Base-by-base conservation (phyloP, 1,284 basidiomycete genomes). In the Sporisorium scitamineum region DNA sequence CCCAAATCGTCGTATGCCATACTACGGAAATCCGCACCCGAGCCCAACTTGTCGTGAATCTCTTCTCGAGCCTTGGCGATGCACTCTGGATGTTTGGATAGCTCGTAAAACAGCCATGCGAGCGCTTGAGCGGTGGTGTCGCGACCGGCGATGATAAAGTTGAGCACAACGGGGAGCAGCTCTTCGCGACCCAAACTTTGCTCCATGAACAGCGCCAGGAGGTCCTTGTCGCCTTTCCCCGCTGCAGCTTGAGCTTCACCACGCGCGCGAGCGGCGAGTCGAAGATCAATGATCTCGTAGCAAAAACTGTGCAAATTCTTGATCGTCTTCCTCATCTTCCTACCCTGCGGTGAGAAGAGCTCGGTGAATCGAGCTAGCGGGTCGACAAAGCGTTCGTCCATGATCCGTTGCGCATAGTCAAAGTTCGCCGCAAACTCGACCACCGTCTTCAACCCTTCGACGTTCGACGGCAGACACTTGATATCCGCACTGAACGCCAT, bases 141-240 rank as follows among this genome's bases (percentile, higher is more conserved):
- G 4, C 80, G 56, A 81, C 78, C 78, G 16, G 74, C 70, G 29
- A 80, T 70, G 48, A 80, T 39, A 56, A 80, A 78, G 73, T 79
- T 78, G 54, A 79, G 72, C 24, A 82, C 76, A 0, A 84, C 82
- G 7, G 70, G 66, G 1, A 84, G 79, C 34, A 86, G 66, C 64
- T 85, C 79, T 51, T 81, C 67, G 41, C 84, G 83, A 29, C 66
- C 56, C 22, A 64, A 34, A 10, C 68, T 71, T 59, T 88, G 86
- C 22, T 87, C 84, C 61, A 86, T 81, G 80, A 89, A 89, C 54
- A 87, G 85, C 22, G 87, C 87, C 18, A 86, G 84, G 37, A 82
- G 65, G 27, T 82, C 80, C 67, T 80, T 80, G 59, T 70, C 73
- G 24, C 78, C 78, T 55, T 71, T 70, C 2, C 64, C 68, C 2